Percentiles rank a stretch among this genome's conserved stretches.
phyloP scores from a whole-genome alignment of 306 rosid species.

The Trifolium subterraneum region DNA sequence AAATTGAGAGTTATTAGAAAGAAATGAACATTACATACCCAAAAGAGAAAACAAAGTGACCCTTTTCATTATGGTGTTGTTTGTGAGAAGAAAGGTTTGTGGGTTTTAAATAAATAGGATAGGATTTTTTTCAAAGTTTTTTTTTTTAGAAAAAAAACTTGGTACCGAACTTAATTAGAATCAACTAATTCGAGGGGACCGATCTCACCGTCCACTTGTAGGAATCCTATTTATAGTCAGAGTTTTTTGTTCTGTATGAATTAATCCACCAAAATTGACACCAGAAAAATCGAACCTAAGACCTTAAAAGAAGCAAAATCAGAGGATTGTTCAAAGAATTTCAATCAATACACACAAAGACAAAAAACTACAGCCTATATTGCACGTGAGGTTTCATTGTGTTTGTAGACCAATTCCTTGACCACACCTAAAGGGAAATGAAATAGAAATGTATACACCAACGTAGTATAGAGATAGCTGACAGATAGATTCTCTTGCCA shows the following conservation, averaged over 20 bases:
- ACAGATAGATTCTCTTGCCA: constrained; percentile 51
- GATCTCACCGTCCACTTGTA: too few relatives aligned
- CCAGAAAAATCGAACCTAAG: too few relatives aligned
- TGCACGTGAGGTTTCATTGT: constrained; percentile 71
- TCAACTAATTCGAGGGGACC: too few relatives aligned
- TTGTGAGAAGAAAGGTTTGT: constrained; percentile 40
- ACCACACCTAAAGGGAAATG: constrained; percentile 26
- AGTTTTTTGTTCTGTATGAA: too few relatives aligned
- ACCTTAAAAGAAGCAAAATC: too few relatives aligned
- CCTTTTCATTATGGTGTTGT: constrained; percentile 50
- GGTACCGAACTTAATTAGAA: too few relatives aligned
- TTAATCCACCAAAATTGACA: too few relatives aligned
- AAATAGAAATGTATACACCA: constrained; percentile 33
- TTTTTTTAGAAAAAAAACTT: too few relatives aligned
- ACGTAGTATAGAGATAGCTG: constrained; percentile 20
- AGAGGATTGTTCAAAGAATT: too few relatives aligned
- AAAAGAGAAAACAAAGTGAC: constrained; percentile 56
- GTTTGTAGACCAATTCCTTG: constrained; percentile 49
- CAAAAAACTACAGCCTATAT: constrained; percentile 53
- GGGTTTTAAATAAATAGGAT: constrained; percentile 36
- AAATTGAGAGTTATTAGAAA: neutral
- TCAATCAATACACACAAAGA: constrained; percentile 26
- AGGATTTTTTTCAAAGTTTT: constrained; percentile 8
- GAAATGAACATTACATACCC: neutral
- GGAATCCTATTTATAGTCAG: too few relatives aligned